Percentiles rank a stretch among this genome's conserved stretches.
Conservation (phyloP, 306 rosid species). For the Ormosia emarginata region DNA sequence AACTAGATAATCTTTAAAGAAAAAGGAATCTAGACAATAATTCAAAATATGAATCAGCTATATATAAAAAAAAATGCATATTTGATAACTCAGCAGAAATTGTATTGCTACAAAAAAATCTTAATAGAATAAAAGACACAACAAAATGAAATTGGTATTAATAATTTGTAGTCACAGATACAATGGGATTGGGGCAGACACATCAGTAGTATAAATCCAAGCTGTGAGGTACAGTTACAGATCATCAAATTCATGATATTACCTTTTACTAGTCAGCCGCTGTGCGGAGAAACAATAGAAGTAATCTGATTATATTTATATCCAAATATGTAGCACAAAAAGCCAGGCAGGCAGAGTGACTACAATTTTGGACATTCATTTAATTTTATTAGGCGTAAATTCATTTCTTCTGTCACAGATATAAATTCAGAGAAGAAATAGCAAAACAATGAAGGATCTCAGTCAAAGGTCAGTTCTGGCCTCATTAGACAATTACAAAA, state of each 20-base stretch:
- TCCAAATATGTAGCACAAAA: not conserved
- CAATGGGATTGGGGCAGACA: not conserved
- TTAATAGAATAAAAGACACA: not conserved
- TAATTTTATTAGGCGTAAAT: not conserved
- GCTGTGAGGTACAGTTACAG: not conserved
- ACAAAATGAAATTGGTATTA: not conserved
- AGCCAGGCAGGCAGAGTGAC: not conserved
- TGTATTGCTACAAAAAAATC: not conserved
- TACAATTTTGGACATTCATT: not conserved
- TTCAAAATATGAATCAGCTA: not conserved
- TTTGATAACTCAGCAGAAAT: not conserved
- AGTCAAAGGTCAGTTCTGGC: not conserved
- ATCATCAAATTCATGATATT: conserved; percentile 15
- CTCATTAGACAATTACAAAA: not conserved
- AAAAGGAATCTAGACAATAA: not conserved
- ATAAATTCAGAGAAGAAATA: not conserved
- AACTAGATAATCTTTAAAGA: not conserved
- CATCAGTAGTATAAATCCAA: not conserved
- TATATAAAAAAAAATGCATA: not conserved
- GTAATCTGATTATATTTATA: not conserved
- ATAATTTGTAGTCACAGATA: not conserved
- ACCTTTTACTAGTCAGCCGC: not conserved
- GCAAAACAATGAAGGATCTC: not conserved
- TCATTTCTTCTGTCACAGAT: not conserved
- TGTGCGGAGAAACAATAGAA: not conserved